Conservation (phyloP, 176 grass and related monocot genomes). For the Urochloa ruziziensis region DNA sequence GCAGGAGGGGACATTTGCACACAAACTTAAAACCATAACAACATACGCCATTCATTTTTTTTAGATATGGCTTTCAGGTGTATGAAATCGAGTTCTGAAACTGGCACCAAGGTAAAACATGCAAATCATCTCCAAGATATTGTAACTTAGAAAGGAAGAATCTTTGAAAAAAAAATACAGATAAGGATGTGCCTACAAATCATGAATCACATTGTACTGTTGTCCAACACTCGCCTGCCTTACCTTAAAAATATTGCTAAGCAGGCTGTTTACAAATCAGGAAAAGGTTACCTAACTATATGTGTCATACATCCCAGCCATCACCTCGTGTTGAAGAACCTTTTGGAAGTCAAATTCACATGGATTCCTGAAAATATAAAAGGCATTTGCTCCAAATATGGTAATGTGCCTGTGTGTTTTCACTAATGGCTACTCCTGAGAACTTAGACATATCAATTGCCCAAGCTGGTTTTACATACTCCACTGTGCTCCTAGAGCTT, state of each 20-base stretch:
- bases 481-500: constrained; percentile 52
- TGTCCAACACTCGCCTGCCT: not conserved
- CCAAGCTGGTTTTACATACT: constrained; percentile 94
- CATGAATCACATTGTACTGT: not conserved
- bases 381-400: constrained; percentile 76
- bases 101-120: too few species aligned
- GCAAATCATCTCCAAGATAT: too few species aligned
- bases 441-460: constrained; percentile 96
- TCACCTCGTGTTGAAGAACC: constrained; percentile 60
- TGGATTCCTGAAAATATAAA: constrained; percentile 65
- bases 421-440: constrained; percentile 81
- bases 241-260: constrained; percentile 16
- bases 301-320: constrained; percentile 72
- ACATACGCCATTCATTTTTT: too few species aligned
- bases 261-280: constrained; percentile 1
- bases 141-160: too few species aligned
- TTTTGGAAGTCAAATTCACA: constrained; percentile 69
- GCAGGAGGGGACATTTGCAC: too few species aligned
- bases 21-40: too few species aligned
- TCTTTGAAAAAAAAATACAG: not conserved
- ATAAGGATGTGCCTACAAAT: constrained; percentile 1
- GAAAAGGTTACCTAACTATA: not conserved
- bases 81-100: too few species aligned
- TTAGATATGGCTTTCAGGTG: too few species aligned
- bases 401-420: constrained; percentile 70